Percentiles rank a stretch among this genome's conserved stretches.
Evolutionary conservation across 306 rosid genomes (phyloP).

Genomic region (Casuarina glauca): DNA sequence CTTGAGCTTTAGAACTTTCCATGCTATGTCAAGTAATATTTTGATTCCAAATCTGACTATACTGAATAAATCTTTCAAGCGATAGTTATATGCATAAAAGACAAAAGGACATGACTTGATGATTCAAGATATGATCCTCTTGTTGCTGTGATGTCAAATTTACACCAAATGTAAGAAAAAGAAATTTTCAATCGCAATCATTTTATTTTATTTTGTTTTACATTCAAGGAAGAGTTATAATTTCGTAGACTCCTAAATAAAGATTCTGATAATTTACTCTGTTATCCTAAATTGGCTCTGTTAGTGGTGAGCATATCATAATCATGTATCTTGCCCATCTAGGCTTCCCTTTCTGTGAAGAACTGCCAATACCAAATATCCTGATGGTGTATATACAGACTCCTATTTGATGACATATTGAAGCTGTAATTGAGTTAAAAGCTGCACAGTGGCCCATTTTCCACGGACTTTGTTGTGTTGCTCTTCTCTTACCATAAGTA

Average conservation of each 20-base stretch:
- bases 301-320: background rate
- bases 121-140: background rate
- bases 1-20: background rate
- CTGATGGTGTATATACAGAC: background rate
- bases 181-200: no score
- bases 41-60: background rate
- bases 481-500: no score
- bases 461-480: background rate
- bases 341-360: background rate
- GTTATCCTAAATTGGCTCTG: background rate
- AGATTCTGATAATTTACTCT: background rate
- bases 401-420: background rate
- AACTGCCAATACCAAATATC: background rate
- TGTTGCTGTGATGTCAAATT: background rate
- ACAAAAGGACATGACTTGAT: background rate
- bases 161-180: background rate
- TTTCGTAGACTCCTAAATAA: background rate
- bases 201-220: background rate
- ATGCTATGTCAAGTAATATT: background rate
- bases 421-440: background rate
- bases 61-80: background rate
- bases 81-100: background rate
- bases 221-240: background rate
- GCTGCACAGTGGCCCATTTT: background rate
- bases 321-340: background rate